Evolutionary conservation across 2,329 filamentous ascomycete genomes (phyloP).

Genomic region (Xylariaceae sp.): DNA sequence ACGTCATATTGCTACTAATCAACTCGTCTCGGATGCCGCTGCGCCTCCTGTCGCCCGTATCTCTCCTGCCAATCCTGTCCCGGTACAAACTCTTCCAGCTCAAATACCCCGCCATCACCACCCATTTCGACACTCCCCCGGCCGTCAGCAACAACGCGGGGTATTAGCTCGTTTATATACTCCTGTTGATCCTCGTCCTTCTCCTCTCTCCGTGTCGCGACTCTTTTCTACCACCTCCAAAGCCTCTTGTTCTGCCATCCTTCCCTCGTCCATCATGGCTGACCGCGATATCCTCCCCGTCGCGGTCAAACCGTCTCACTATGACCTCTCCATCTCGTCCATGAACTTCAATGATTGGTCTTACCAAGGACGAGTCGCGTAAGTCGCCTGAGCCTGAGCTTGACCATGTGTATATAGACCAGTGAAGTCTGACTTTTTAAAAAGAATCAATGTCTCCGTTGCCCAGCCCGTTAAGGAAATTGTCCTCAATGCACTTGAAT

Average conservation of each 20-base stretch:
- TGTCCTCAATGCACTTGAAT: slow-evolving; percentile 77
- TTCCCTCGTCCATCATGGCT: slow-evolving; percentile 42
- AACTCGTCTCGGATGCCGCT: slow-evolving; percentile 1
- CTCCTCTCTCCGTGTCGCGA: slow-evolving; percentile 10
- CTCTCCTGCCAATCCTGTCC: slow-evolving; percentile 27
- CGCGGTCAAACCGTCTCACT: slow-evolving; percentile 75
- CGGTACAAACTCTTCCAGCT: not conserved
- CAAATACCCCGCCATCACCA: slow-evolving; percentile 10
- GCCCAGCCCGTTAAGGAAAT: slow-evolving; percentile 68
- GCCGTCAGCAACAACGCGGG: slow-evolving; percentile 6
- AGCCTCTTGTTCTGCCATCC: slow-evolving; percentile 28
- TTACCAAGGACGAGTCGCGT: slow-evolving; percentile 75
- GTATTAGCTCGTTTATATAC: slow-evolving; percentile 2
- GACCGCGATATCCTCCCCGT: slow-evolving; percentile 60
- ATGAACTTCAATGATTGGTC: slow-evolving; percentile 69
- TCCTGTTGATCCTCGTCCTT: not conserved
- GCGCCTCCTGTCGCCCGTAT: too few species aligned
- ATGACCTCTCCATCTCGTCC: slow-evolving; percentile 74
- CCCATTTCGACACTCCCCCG: not conserved
- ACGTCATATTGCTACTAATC: not conserved
- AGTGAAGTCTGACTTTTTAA: not conserved
- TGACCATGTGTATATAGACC: not conserved
- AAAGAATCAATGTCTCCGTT: slow-evolving; percentile 69
- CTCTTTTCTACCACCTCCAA: slow-evolving; percentile 28
- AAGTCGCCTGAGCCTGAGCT: slow-evolving; percentile 26